Conservation (phyloP, 2,329 filamentous ascomycete genomes). For the Chaetomium sp. region DNA sequence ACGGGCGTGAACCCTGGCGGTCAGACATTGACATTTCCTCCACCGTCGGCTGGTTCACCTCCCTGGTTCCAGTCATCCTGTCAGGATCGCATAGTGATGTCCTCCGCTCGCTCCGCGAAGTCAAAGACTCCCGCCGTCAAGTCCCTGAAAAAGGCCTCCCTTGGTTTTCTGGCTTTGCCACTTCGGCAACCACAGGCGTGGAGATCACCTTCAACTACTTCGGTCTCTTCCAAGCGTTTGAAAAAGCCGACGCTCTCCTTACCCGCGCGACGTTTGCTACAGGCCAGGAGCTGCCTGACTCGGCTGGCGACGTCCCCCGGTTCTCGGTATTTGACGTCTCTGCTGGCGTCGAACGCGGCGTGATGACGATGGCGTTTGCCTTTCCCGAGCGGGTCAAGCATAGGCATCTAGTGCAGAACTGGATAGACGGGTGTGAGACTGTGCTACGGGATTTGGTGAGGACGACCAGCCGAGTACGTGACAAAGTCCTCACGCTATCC, state of each 20-base stretch:
- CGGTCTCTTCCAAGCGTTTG: constrained; percentile 38
- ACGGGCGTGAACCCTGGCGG: constrained; percentile 37
- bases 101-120: neutral
- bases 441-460: neutral
- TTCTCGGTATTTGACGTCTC: constrained; percentile 18
- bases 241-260: constrained; percentile 24
- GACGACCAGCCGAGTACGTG: neutral
- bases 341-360: constrained; percentile 13
- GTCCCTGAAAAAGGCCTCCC: constrained; percentile 1
- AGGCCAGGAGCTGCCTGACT: neutral
- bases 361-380: constrained; percentile 2
- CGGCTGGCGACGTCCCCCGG: constrained; percentile 2
- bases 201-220: constrained; percentile 45
- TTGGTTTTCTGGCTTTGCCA: constrained; percentile 3
- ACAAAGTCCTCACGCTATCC: constrained; percentile 23
- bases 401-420: constrained; percentile 6
- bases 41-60: constrained; percentile 42
- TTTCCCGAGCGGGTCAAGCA: constrained; percentile 9
- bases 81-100: constrained; percentile 4
- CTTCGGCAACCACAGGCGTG: constrained; percentile 16
- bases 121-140: neutral
- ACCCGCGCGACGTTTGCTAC: constrained; percentile 9
- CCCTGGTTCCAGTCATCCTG: constrained; percentile 31
- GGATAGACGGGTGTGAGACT: constrained; percentile 7
- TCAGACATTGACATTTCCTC: constrained; percentile 29